phyloP scores from a whole-genome alignment of 1,139 yeast species.

The Arxiozyma slooffiae region DNA sequence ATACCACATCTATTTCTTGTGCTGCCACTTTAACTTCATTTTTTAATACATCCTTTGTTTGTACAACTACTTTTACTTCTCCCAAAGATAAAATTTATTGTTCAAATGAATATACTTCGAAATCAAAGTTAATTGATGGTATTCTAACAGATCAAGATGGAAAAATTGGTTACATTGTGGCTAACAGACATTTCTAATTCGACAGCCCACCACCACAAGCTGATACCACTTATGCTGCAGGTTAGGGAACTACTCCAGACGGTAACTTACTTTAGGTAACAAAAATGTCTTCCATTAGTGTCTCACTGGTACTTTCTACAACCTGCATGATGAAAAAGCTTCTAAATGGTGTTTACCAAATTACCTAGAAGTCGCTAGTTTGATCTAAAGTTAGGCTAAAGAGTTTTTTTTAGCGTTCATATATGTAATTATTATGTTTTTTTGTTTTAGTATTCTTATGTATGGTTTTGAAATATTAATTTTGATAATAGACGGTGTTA shows the following conservation, averaged over 20 bases:
- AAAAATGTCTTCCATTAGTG: conserved; percentile 59
- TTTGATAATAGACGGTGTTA: neutral
- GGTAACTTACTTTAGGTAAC: conserved; percentile 62
- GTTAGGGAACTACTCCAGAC: conserved; percentile 57
- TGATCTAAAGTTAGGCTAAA: conserved; percentile 44
- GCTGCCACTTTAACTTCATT: conserved; percentile 10
- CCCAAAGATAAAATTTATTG: conserved; percentile 9
- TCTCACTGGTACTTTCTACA: conserved; percentile 71
- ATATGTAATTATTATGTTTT: too few relatives aligned
- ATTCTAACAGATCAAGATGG: conserved; percentile 52
- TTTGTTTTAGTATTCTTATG: neutral
- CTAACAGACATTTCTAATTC: conserved; percentile 80
- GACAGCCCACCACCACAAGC: conserved; percentile 89
- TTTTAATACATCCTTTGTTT: conserved; percentile 8
- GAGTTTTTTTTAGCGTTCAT: neutral
- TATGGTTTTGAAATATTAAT: neutral
- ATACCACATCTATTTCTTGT: conserved; percentile 4
- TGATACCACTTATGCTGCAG: conserved; percentile 72
- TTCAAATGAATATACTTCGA: conserved; percentile 38
- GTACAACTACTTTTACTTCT: conserved; percentile 23
- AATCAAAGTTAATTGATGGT: conserved; percentile 46
- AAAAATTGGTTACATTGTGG: conserved; percentile 73
- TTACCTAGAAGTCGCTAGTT: conserved; percentile 52
- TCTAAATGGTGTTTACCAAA: conserved; percentile 61
- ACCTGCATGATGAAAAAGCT: conserved; percentile 61